Percentiles rank a stretch among this genome's conserved stretches.
phyloP scores from a whole-genome alignment of 345 rosid genomes.

The Melaleuca quinquenervia region DNA sequence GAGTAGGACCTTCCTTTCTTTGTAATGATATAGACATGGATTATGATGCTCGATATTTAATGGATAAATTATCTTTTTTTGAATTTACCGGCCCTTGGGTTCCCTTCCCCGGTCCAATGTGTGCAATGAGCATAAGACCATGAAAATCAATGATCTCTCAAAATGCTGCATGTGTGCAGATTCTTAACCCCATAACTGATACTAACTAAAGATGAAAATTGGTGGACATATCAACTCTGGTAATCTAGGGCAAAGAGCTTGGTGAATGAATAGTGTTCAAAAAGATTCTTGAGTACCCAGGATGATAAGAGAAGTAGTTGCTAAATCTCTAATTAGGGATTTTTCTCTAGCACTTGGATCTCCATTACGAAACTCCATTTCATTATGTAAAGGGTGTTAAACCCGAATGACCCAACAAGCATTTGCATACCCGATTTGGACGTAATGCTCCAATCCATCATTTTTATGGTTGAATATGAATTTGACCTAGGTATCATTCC shows the following conservation, averaged over 20 bases:
- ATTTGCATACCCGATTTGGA: too few species aligned
- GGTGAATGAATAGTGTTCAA: background rate
- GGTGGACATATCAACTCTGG: background rate
- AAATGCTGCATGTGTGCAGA: too few species aligned
- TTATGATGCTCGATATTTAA: background rate
- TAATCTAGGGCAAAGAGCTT: background rate
- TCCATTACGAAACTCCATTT: background rate
- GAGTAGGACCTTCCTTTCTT: background rate
- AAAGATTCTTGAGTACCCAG: background rate
- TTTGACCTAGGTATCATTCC: background rate
- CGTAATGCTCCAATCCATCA: fast-evolving
- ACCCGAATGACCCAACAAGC: background rate
- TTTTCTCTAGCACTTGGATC: fast-evolving
- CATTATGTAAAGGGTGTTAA: background rate
- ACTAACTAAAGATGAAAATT: too few species aligned
- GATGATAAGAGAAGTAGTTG: background rate
- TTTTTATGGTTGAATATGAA: background rate
- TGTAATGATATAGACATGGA: background rate
- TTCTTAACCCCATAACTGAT: too few species aligned
- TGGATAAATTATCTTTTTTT: background rate
- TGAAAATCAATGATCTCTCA: too few species aligned
- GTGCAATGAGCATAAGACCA: background rate
- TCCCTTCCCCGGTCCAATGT: background rate
- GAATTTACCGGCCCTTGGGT: fast-evolving
- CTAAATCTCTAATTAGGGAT: too few species aligned